Evolutionary conservation across 83 land plant genomes (phyloP), one percentile per base, ranked within the genome.

Genomic region (Picea mariana): DNA sequence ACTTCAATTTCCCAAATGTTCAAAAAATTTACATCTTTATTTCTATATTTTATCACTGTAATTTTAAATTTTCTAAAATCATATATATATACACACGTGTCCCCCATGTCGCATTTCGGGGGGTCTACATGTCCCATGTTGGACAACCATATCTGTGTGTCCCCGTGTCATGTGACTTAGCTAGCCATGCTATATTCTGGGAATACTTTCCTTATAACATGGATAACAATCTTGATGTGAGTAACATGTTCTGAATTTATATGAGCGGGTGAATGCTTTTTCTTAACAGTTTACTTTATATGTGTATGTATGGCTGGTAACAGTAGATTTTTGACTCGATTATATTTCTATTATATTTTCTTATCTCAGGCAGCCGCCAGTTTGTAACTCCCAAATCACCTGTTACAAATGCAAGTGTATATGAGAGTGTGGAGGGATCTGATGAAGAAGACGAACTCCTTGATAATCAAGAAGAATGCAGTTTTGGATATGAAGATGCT

Each of bases 401-500:
- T 24, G 87, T 82, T 75, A 90, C 88, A 63, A 88, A 92, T 84
- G 93, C 83, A 12, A 88, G 96, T 71, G 92, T 90, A 21, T 93
- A 93, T 87, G 95, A 91, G 82, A 91, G 96, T 78, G 72, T 90
- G 66, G 99, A 97, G 84, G 98, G 92, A 78, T 97, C 99, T 6
- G 99, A 96, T 82, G 96, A 95, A 26, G 99, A 96, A 71, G 97
- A 95, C 69, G 86, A 86, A 67, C 5, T 87, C 63, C 84, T 84
- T 31, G 91, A 87, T 26, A 86, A 80, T 81, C 27, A 73, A 52
- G 81, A 85, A 75, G 96, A 91, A 81, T 85, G 89, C 60, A 93
- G 86, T 63, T 44, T 78, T 75, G 55, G 80, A 23, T 91, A 90
- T 83, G 75, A 87, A 23, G 91, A 90, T 59, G 80, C 67, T 9